Percentiles rank a stretch among this genome's conserved stretches.
Evolutionary conservation across 73 alveolate genomes (phyloP).

Genomic region (Paramecium tetraurelia): DNA sequence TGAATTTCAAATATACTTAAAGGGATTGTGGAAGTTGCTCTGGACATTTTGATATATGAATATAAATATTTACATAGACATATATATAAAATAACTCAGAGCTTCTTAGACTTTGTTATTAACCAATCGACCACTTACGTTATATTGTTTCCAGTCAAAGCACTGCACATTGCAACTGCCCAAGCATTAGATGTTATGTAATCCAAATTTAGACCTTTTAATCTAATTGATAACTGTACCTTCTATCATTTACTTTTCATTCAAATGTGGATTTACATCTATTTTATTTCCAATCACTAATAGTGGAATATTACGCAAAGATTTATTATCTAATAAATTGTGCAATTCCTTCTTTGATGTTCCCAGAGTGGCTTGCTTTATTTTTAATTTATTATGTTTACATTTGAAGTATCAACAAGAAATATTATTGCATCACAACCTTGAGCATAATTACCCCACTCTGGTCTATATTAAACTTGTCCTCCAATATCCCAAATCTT

Average conservation of each 20-base stretch:
- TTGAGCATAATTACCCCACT: constrained; percentile 86
- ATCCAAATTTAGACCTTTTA: constrained; percentile 83
- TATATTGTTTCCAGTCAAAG: constrained; percentile 79
- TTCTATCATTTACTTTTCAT: constrained; percentile 75
- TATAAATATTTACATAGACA: neutral
- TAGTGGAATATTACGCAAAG: constrained; percentile 77
- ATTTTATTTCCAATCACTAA: constrained; percentile 82
- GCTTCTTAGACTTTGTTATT: constrained; percentile 63
- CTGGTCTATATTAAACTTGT: constrained; percentile 83
- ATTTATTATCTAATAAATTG: constrained; percentile 76
- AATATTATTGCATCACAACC: constrained; percentile 79
- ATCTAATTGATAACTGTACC: neutral
- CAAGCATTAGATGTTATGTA: constrained; percentile 83
- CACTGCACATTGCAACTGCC: constrained; percentile 83
- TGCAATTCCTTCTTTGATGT: constrained; percentile 81
- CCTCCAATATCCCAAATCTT: constrained; percentile 92
- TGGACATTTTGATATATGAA: constrained; percentile 74
- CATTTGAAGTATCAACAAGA: constrained; percentile 81
- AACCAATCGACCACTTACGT: constrained; percentile 89
- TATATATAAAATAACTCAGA: constrained; percentile 1
- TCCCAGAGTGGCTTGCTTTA: constrained; percentile 70
- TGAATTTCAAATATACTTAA: constrained; percentile 90
- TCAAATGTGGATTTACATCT: constrained; percentile 86
- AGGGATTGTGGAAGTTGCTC: constrained; percentile 89
- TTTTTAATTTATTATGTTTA: neutral